Percentiles rank a stretch among this genome's conserved stretches.
phyloP scores from a whole-genome alignment of 2,329 filamentous ascomycete species.

The Meredithiella fracta region DNA sequence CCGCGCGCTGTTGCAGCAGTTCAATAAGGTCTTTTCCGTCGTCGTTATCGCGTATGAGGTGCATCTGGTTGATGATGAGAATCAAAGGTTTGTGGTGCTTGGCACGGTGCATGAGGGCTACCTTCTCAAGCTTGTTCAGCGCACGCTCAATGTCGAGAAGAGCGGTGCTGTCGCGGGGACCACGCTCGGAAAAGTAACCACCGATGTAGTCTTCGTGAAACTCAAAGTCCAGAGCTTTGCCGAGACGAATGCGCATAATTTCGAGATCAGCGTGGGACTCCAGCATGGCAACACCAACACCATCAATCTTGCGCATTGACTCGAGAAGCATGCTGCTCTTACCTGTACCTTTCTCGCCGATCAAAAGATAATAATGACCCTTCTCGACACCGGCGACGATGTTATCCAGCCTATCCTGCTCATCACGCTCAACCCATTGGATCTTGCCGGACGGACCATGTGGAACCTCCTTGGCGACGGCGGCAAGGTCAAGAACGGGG shows the following conservation, averaged over 20 bases:
- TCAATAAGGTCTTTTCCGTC: constrained; percentile 88
- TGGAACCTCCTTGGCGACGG: constrained; percentile 41
- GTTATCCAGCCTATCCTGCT: constrained; percentile 66
- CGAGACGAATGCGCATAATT: constrained; percentile 82
- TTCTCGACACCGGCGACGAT: constrained; percentile 58
- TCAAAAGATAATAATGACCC: constrained; percentile 80
- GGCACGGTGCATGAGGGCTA: constrained; percentile 57
- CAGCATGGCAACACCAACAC: constrained; percentile 82
- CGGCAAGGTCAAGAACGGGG: constrained; percentile 68
- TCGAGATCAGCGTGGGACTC: constrained; percentile 91
- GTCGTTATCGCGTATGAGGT: constrained; percentile 79
- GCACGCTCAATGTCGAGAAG: constrained; percentile 90
- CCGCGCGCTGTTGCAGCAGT: constrained; percentile 83
- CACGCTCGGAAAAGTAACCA: constrained; percentile 84
- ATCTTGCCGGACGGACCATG: constrained; percentile 22
- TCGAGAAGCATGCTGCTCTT: constrained; percentile 95
- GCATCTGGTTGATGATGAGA: constrained; percentile 88
- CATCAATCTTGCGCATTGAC: constrained; percentile 83
- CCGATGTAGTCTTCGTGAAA: constrained; percentile 98
- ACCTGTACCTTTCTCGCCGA: constrained; percentile 91
- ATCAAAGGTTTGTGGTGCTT: constrained; percentile 54
- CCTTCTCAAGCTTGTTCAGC: constrained; percentile 95
- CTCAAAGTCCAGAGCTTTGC: constrained; percentile 89
- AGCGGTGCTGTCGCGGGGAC: constrained; percentile 79
- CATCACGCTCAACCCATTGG: constrained; percentile 69